Base-by-base conservation (phyloP, 2,329 filamentous ascomycete genomes). In the Aspergillus fijiensis region DNA sequence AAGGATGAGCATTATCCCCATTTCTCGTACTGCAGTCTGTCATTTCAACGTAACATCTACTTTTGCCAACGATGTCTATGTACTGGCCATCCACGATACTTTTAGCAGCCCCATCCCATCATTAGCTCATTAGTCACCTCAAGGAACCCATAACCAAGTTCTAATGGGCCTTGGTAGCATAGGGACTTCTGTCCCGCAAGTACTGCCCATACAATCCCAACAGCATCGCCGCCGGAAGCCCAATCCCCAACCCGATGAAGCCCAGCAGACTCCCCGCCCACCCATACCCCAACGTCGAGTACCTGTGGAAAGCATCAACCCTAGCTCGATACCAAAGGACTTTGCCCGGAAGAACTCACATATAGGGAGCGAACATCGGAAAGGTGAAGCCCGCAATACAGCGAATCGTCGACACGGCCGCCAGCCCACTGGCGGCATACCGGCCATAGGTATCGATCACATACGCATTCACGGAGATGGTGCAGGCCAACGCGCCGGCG, bases 151-250 rank as follows among this genome's bases (percentile, higher is more conserved):
- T 4, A 7, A 29, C 5, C 27, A 27, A 7, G 9, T 29, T 4
- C 12, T 35, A 35, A 35, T 35, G 33, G 14, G 33, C 33, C 12
- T 35, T 35, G 3, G 31, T 47, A 51, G 48, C 48, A 49, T 79
- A 82, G 23, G 74, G 71, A 68, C 79, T 81, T 67, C 69, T 76
- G 23, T 47, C 69, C 60, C 81, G 72, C 67, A 83, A 60, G 54
- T 52, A 67, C 65, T 74, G 74, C 0, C 81, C 81, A 68, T 72
- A 82, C 47, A 67, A 74, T 79, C 80, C 82, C 52, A 83, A 63
- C 57, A 82, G 57, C 6, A 81, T 66, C 5, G 81, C 80, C 12
- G 79, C 78, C 2, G 79, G 77, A 2, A 82, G 45, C 1, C 75
- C 76, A 12, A 78, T 57, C 1, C 51, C 70, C 39, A 77, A 63